Conservation (phyloP, 345 rosid species). For the thale cress (Arabidopsis thaliana) region DNA sequence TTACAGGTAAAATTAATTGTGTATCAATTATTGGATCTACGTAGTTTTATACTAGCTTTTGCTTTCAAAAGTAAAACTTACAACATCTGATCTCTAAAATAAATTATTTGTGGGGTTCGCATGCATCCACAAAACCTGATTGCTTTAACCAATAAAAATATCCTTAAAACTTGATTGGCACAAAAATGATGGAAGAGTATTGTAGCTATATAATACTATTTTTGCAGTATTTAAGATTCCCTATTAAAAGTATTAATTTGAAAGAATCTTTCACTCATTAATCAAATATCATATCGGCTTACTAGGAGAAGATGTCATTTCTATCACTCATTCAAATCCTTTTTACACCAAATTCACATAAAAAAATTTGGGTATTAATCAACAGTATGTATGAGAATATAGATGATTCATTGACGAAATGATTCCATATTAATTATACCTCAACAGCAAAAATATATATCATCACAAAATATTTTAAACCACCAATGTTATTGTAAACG, state of each 20-base stretch:
- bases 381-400: neutral
- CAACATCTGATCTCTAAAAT: neutral
- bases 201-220: neutral
- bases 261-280: neutral
- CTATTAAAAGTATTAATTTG: neutral
- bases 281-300: neutral
- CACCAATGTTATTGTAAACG: neutral
- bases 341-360: neutral
- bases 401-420: neutral
- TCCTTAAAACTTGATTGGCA: neutral
- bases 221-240: neutral
- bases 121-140: neutral
- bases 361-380: no score
- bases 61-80: neutral
- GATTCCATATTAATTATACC: neutral
- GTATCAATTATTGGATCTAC: neutral
- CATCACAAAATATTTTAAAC: neutral
- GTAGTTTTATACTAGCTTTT: neutral
- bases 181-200: neutral
- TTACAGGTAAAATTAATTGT: neutral
- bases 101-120: neutral
- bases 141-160: neutral
- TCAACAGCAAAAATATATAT: neutral
- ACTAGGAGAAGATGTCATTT: constrained; percentile 1
- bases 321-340: neutral